Base-by-base conservation (phyloP, 2,329 filamentous ascomycete genomes). In the Claviceps africana region DNA sequence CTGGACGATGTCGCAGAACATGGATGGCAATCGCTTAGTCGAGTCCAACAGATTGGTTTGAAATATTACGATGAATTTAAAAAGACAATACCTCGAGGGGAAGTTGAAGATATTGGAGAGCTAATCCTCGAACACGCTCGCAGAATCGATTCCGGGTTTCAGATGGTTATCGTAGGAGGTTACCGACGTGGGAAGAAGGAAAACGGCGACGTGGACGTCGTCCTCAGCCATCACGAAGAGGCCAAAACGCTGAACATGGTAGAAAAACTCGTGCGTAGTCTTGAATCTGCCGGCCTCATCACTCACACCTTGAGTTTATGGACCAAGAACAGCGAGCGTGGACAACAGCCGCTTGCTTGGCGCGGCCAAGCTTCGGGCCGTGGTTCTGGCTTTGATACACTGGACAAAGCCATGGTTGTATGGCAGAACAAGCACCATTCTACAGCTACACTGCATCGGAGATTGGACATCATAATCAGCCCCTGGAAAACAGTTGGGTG, bases 51-150 rank as follows among this genome's bases (percentile, higher is more conserved):
- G 64, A 95, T 97, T 52, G 91, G 93, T 0, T 73, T 96, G 45
- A 97, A 97, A 64, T 96, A 83, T 67, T 95, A 94, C 64, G 85
- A 94, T 35, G 91, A 97, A 56, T 86, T 98, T 52, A 70, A 78
- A 46, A 67, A 75, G 17, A 81, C 78, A 15, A 87, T 97, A 4
- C 77, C 87, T 0, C 79, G 89, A 1, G 53, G 62, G 0, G 89
- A 97, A 65, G 85, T 88, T 0, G 82, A 88, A 58, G 61, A 64
- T 0, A 95, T 95, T 51, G 79, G 78, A 0, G 60, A 69, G 4
- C 71, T 74, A 1, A 76, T 96, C 17, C 73, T 84, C 1, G 61
- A 69, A 1, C 82, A 93, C 56, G 88, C 88, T 1, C 79, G 81
- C 46, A 68, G 65, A 19, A 73, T 90, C 2, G 74, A 79, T 2